Base-by-base conservation (phyloP, 2,329 filamentous ascomycete species). In the Colletotrichum neosansevieriae region DNA sequence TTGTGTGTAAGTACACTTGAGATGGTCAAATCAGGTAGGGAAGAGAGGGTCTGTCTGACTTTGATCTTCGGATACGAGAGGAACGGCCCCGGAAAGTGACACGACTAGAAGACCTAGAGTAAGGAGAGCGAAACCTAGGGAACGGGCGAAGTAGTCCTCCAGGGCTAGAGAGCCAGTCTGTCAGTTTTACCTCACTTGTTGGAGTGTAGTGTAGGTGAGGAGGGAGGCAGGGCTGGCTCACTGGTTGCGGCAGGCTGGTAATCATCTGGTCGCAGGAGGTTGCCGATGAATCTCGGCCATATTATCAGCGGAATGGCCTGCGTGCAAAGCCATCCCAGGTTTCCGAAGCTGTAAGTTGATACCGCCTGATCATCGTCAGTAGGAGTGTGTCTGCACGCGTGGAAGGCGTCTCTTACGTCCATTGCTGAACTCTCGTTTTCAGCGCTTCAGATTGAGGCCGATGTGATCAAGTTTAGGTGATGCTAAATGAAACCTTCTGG, bases 141-240 rank as follows among this genome's bases (percentile, higher is more conserved):
- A 88, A 47, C 92, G 91, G 58, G 89, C 89, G 77, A 94, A 90
- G 84, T 95, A 95, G 63, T 87, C 80, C 78, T 94, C 91, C 36
- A 93, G 82, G 24, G 80, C 89, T 88, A 72, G 45, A 2, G 6
- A 9, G 13, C 36, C n/a, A 15, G 49, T 32, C 63, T 45, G 60
- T 61, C 40, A 58, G 44, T 19, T 17, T 13, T 29, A 29, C 29
- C 29, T 3, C 6, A 4, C 32, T 15, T 13, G 4, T 17, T 36
- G 15, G 1, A 7, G n/a, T 19, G 42, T 29, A 29, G 29, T 29
- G 29, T 29, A 4, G 29, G 1, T 29, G 15, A 57, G 6, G 29
- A 44, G 7, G 32, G 36, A 29, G 3, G 15, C 9, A 9, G 24
- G 12, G 9, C 3, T 2, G 11, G 69, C 78, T 47, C 40, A 82